Evolutionary conservation across 2,329 filamentous ascomycete species (phyloP).

Genomic region (Ophiostoma angusticollis): DNA sequence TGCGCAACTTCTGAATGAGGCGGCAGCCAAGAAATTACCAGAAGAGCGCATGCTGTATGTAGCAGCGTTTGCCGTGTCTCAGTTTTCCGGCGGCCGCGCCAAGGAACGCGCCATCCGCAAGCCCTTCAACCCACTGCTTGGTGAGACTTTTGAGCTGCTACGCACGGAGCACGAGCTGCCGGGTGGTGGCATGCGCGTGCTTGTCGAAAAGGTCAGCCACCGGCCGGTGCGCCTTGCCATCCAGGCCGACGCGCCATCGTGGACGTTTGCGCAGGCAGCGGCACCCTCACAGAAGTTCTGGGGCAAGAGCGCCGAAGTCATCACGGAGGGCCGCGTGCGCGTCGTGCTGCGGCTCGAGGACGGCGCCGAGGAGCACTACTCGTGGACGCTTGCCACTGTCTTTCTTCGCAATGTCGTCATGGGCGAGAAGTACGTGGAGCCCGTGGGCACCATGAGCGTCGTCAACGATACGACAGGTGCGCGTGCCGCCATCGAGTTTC

Average conservation of each 20-base stretch:
- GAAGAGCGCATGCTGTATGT: constrained; percentile 70
- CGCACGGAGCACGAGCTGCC: constrained; percentile 63
- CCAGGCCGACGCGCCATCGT: constrained; percentile 74
- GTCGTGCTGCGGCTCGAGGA: constrained; percentile 56
- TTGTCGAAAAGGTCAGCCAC: constrained; percentile 94
- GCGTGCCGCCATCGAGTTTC: constrained; percentile 81
- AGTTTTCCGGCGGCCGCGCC: constrained; percentile 67
- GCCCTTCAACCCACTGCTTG: constrained; percentile 92
- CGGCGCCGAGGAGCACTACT: constrained; percentile 64
- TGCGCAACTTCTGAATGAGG: constrained; percentile 66
- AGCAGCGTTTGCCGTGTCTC: constrained; percentile 79
- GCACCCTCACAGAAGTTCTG: constrained; percentile 94
- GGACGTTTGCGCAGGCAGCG: constrained; percentile 80
- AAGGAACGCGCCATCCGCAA: constrained; percentile 90
- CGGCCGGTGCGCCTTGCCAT: constrained; percentile 85
- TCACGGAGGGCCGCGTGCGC: constrained; percentile 76
- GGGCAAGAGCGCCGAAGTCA: constrained; percentile 92
- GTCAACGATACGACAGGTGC: constrained; percentile 72
- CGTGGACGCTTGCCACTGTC: constrained; percentile 76
- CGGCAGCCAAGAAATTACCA: constrained; percentile 46
- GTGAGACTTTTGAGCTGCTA: constrained; percentile 89
- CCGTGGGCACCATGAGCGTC: constrained; percentile 79
- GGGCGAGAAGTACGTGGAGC: constrained; percentile 95
- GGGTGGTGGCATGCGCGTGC: constrained; percentile 66
- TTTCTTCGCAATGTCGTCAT: constrained; percentile 95